Percentiles rank a stretch among this genome's conserved stretches.
Conservation (phyloP, 2,329 filamentous ascomycete species). For the Alternaria consortialis region DNA sequence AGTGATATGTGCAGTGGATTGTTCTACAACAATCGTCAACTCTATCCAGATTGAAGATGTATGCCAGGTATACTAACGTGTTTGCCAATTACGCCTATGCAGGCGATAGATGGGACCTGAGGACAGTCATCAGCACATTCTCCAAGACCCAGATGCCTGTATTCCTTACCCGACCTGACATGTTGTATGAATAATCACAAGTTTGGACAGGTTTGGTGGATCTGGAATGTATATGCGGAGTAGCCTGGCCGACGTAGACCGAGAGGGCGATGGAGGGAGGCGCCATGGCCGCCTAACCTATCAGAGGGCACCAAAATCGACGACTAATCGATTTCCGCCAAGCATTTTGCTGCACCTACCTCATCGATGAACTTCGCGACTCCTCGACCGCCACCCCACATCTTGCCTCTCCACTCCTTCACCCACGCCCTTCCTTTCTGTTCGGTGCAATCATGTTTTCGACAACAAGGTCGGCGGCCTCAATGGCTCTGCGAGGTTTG, state of each 20-base stretch:
- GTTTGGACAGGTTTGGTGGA: not conserved
- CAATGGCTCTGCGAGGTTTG: constrained; percentile 65
- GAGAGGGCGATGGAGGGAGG: constrained; percentile 34
- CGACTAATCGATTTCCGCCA: constrained; percentile 42
- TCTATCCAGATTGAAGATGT: not conserved
- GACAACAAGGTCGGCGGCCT: constrained; percentile 60
- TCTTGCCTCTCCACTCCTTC: constrained; percentile 50
- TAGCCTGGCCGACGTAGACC: constrained; percentile 34
- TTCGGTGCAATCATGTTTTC: constrained; percentile 58
- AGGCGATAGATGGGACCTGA: constrained; percentile 79
- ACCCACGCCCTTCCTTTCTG: constrained; percentile 44
- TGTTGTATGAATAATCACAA: constrained; percentile 9
- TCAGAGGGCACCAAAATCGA: constrained; percentile 40
- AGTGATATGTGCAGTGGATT: constrained; percentile 94
- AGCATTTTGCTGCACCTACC: constrained; percentile 41
- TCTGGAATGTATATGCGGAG: constrained; percentile 18
- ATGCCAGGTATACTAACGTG: constrained; percentile 67
- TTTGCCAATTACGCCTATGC: constrained; percentile 92
- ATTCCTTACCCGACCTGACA: constrained; percentile 18
- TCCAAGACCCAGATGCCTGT: not conserved
- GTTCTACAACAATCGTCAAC: constrained; percentile 68
- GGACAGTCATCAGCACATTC: constrained; percentile 6
- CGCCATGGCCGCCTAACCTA: constrained; percentile 34
- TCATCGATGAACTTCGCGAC: constrained; percentile 38
- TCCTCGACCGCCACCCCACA: constrained; percentile 45